A percentile compares a stretch with the other conserved stretches of the same genome.
Evolutionary conservation across 176 grass and related monocot genomes (phyloP).

Genomic region (Alloteropsis semialata): DNA sequence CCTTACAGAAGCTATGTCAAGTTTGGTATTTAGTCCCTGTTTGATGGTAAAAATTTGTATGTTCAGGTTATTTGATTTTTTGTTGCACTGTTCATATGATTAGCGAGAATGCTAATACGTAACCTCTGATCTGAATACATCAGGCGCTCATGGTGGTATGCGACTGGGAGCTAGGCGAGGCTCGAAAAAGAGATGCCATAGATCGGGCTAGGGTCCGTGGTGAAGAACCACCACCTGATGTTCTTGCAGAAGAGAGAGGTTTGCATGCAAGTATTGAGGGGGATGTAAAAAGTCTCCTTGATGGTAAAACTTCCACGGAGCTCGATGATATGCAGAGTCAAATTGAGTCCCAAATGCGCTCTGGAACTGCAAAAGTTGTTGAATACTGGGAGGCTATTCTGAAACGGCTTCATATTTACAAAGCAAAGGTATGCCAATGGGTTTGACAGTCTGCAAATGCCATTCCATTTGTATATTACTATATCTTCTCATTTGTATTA

Average conservation of each 20-base stretch:
- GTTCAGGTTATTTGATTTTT: background rate
- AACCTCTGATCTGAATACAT: slow-evolving; percentile 25
- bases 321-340: slow-evolving; percentile 85
- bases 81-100: background rate
- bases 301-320: slow-evolving; percentile 72
- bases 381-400: slow-evolving; percentile 98
- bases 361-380: slow-evolving; percentile 95
- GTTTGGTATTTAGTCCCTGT: background rate
- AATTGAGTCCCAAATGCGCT: slow-evolving; percentile 94
- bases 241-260: slow-evolving; percentile 90
- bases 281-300: slow-evolving; percentile 85
- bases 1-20: slow-evolving; percentile 13
- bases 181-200: slow-evolving; percentile 78
- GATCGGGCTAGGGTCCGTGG: slow-evolving; percentile 97
- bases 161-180: slow-evolving; percentile 87
- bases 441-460: slow-evolving; percentile 2
- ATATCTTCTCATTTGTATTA: background rate
- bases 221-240: slow-evolving; percentile 85
- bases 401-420: slow-evolving; percentile 94
- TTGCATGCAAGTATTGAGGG: slow-evolving; percentile 89
- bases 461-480: background rate
- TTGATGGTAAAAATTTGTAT: background rate
- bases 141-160: slow-evolving; percentile 94
- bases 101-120: slow-evolving; percentile 9
- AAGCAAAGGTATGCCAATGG: slow-evolving; percentile 75